These are phyloP conservation scores for Fusarium penzigii DNA, from an alignment of 2,329 filamentous ascomycete species.

Conservation along the genomic window DNA sequence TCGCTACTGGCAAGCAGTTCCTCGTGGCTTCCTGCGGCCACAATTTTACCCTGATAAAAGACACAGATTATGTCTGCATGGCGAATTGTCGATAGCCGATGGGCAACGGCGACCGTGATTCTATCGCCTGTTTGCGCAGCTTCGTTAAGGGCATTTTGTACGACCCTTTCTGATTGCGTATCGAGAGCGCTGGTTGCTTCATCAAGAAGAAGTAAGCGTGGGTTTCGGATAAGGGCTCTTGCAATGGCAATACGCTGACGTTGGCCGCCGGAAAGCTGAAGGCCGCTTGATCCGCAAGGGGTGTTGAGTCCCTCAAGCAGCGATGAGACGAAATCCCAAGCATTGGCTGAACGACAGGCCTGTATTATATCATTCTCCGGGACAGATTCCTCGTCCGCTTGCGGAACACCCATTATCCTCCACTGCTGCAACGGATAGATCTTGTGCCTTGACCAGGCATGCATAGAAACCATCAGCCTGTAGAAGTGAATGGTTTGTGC, in stretches of 20 bases:
- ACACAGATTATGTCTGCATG: slow-evolving; percentile 63
- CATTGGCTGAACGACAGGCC: no score
- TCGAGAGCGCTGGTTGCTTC: slow-evolving; percentile 31
- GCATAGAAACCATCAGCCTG: slow-evolving; percentile 49
- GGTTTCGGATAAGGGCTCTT: slow-evolving; percentile 53
- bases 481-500: slow-evolving; percentile 52
- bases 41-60: slow-evolving; percentile 56
- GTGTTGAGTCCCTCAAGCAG: slow-evolving; percentile 54
- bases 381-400: no score
- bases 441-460: slow-evolving; percentile 48
- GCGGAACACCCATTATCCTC: slow-evolving; percentile 47
- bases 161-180: slow-evolving; percentile 29
- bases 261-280: slow-evolving; percentile 68
- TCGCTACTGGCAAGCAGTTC: slow-evolving; percentile 52
- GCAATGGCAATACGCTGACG: slow-evolving; percentile 70
- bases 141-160: slow-evolving; percentile 79
- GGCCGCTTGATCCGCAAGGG: slow-evolving; percentile 62
- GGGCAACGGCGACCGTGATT: slow-evolving; percentile 66
- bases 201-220: slow-evolving; percentile 26
- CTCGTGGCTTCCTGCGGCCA: slow-evolving; percentile 58
- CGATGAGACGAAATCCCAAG: slow-evolving; percentile 46
- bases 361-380: no score
- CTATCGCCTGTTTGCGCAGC: slow-evolving; percentile 69
- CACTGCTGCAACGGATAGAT: slow-evolving; percentile 38
- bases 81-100: slow-evolving; percentile 90